phyloP scores from a whole-genome alignment of 176 grass and related monocot species.

The Musa troglodytarum region DNA sequence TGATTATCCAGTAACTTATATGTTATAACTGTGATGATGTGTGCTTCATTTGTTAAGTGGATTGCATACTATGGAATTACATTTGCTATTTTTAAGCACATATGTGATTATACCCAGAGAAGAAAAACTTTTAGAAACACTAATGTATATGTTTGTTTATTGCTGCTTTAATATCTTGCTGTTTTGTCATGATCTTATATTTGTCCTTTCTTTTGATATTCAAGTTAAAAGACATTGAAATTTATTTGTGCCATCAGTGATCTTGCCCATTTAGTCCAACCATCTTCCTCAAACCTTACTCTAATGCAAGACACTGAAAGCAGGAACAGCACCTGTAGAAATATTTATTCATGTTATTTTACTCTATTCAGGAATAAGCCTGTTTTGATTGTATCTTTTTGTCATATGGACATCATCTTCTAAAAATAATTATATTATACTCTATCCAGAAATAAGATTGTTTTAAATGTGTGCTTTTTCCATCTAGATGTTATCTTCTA shows the following conservation, averaged over 20 bases:
- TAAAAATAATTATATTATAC: background rate
- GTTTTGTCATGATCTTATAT: background rate
- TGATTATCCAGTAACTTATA: too few species aligned
- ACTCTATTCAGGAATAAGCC: background rate
- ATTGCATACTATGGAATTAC: too few species aligned
- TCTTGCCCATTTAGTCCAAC: too few species aligned
- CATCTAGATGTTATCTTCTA: background rate
- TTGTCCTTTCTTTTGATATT: background rate
- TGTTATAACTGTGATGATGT: too few species aligned
- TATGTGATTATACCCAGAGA: too few species aligned
- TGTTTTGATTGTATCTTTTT: background rate
- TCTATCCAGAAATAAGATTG: background rate
- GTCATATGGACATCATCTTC: background rate
- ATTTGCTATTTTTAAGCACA: too few species aligned
- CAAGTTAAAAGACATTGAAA: background rate
- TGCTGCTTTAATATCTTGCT: background rate
- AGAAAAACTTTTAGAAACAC: too few species aligned
- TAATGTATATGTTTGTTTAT: background rate
- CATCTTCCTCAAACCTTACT: too few species aligned
- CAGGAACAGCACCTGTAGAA: background rate
- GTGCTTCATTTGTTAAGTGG: too few species aligned
- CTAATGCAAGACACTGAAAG: too few species aligned
- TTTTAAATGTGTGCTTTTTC: background rate
- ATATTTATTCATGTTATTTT: conserved; percentile 1
- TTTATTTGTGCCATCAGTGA: background rate